phyloP scores from a whole-genome alignment of 2,329 filamentous ascomycete genomes.

The Plectosphaerella sp. region DNA sequence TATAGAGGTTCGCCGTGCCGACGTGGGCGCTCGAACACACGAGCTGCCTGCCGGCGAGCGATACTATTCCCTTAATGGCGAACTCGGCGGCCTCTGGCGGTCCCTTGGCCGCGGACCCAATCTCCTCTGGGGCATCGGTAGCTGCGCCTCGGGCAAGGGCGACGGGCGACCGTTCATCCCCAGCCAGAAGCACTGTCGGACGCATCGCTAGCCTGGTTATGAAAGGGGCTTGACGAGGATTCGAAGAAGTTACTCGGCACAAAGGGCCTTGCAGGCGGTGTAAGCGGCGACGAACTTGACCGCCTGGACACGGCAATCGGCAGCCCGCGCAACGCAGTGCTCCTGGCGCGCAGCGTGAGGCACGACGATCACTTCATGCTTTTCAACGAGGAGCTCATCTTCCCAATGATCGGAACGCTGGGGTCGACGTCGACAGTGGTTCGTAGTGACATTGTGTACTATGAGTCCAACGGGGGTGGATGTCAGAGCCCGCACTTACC shows the following conservation, averaged over 20 bases:
- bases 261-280: conserved; percentile 19
- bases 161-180: conserved; percentile 17
- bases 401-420: conserved; percentile 13
- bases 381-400: conserved; percentile 17
- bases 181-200: conserved; percentile 1
- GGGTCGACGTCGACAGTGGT: conserved; percentile 10
- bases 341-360: conserved; percentile 18
- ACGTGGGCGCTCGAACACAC: conserved; percentile 23
- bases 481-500: too few relatives aligned
- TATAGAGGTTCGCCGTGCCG: conserved; percentile 26
- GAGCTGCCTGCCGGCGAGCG: conserved; percentile 22
- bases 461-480: conserved; percentile 14
- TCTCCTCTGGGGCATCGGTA: neutral
- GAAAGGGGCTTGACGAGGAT: conserved; percentile 12
- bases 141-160: conserved; percentile 19
- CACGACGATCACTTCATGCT: conserved; percentile 16
- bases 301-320: conserved; percentile 22
- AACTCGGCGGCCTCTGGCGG: conserved; percentile 24
- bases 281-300: conserved; percentile 29
- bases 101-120: neutral
- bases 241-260: conserved; percentile 4
- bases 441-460: conserved; percentile 17
- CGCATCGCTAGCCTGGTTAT: conserved; percentile 13
- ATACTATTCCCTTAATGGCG: conserved; percentile 21
- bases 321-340: conserved; percentile 20